Conservation (phyloP, 441 rosid species). For the Codiaeum variegatum region DNA sequence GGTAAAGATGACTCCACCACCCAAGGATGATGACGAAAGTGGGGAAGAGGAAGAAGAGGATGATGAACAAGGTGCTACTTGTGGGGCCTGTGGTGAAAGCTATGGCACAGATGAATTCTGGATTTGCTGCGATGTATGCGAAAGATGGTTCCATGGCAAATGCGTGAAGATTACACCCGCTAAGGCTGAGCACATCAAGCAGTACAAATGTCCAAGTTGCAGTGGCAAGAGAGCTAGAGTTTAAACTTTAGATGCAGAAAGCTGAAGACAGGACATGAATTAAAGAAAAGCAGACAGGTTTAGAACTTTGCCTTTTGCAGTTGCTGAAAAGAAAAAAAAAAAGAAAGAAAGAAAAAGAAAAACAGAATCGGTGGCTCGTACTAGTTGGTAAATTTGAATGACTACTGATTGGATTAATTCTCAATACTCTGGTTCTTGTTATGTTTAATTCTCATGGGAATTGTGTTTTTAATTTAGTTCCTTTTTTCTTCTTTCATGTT, state of each 20-base stretch:
- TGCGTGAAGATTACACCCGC: slow-evolving; percentile 98
- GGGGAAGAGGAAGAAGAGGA: slow-evolving; percentile 90
- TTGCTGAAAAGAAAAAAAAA: too few species aligned
- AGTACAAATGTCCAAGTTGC: slow-evolving; percentile 91
- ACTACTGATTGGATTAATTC: slow-evolving; percentile 29
- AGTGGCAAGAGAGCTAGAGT: slow-evolving; percentile 76
- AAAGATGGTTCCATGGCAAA: slow-evolving; percentile 94
- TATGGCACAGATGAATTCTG: slow-evolving; percentile 84
- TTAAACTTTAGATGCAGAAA: slow-evolving; percentile 39
- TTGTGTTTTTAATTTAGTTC: slow-evolving; percentile 21
- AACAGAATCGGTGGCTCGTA: slow-evolving; percentile 27
- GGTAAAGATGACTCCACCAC: slow-evolving; percentile 49
- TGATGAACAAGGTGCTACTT: slow-evolving; percentile 82
- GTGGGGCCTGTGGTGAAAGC: slow-evolving; percentile 93
- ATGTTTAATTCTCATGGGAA: slow-evolving; percentile 30
- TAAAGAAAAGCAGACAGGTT: slow-evolving; percentile 31
- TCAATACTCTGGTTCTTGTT: slow-evolving; percentile 25
- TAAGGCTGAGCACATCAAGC: slow-evolving; percentile 93
- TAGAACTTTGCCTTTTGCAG: slow-evolving; percentile 27
- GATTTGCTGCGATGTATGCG: slow-evolving; percentile 90
- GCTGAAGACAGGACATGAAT: slow-evolving; percentile 23
- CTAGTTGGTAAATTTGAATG: slow-evolving; percentile 31
- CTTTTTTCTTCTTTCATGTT: too few species aligned
- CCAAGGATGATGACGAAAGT: slow-evolving; percentile 70
- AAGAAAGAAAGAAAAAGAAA: too few species aligned